These are phyloP conservation scores for Maudiozyma barnettii DNA, from an alignment of 805 yeast species.

Conservation along the genomic window DNA sequence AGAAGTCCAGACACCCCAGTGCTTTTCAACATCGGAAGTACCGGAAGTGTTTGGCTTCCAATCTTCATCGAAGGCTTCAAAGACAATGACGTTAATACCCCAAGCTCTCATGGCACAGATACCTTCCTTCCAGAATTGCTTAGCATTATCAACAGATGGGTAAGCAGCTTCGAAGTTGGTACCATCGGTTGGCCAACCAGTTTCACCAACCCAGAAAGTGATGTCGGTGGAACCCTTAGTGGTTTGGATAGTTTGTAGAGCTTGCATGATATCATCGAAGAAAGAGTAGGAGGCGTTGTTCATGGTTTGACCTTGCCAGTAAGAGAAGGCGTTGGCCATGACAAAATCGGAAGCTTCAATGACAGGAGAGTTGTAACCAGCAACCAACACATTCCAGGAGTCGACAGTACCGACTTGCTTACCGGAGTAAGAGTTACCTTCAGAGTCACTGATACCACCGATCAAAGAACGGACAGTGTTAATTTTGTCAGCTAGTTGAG, in stretches of 20 bases:
- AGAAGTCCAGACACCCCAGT: conserved; percentile 83
- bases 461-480: conserved; percentile 50
- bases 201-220: conserved; percentile 92
- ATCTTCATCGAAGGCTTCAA: conserved; percentile 92
- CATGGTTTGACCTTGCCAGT: conserved; percentile 96
- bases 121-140: conserved; percentile 75
- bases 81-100: conserved; percentile 88
- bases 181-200: conserved; percentile 95
- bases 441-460: conserved; percentile 56
- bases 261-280: conserved; percentile 97
- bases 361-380: conserved; percentile 60
- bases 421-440: conserved; percentile 66
- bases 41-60: conserved; percentile 94
- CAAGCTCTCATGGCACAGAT: conserved; percentile 90
- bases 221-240: conserved; percentile 80
- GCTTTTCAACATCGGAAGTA: conserved; percentile 75
- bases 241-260: conserved; percentile 78
- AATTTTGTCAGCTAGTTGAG: conserved; percentile 61
- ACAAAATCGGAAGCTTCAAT: conserved; percentile 76
- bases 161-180: conserved; percentile 53
- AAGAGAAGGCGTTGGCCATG: conserved; percentile 92
- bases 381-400: conserved; percentile 89
- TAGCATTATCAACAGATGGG: conserved; percentile 69
- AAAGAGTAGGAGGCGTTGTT: conserved; percentile 79
- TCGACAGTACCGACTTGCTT: conserved; percentile 88